phyloP scores from a whole-genome alignment of 345 rosid species.

The Eucalyptus melliodora region DNA sequence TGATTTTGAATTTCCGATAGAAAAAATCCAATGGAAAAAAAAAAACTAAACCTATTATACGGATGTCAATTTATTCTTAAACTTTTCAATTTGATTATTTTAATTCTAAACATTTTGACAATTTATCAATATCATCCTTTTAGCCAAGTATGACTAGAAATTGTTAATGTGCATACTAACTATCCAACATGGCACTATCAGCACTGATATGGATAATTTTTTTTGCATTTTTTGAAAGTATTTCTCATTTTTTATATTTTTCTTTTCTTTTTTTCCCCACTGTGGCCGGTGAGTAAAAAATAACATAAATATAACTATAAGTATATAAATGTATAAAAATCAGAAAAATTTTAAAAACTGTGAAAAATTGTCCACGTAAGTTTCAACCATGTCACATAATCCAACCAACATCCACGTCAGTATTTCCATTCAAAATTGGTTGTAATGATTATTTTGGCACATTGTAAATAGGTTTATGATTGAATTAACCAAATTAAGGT shows the following conservation, averaged over 20 bases:
- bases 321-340: background rate
- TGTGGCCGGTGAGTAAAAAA: background rate
- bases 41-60: background rate
- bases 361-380: background rate
- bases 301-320: too few species aligned
- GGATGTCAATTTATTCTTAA: background rate
- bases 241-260: background rate
- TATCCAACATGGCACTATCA: background rate
- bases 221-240: background rate
- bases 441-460: background rate
- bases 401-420: accelerated
- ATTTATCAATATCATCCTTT: background rate
- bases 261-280: background rate
- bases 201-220: accelerated
- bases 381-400: background rate
- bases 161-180: accelerated
- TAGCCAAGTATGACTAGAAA: background rate
- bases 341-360: background rate
- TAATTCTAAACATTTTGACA: background rate
- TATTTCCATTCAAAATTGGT: background rate
- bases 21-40: background rate
- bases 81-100: background rate
- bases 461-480: background rate
- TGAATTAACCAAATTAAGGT: background rate
- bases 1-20: background rate